phyloP scores from a whole-genome alignment of 345 rosid genomes.

The Euclidium syriacum region DNA sequence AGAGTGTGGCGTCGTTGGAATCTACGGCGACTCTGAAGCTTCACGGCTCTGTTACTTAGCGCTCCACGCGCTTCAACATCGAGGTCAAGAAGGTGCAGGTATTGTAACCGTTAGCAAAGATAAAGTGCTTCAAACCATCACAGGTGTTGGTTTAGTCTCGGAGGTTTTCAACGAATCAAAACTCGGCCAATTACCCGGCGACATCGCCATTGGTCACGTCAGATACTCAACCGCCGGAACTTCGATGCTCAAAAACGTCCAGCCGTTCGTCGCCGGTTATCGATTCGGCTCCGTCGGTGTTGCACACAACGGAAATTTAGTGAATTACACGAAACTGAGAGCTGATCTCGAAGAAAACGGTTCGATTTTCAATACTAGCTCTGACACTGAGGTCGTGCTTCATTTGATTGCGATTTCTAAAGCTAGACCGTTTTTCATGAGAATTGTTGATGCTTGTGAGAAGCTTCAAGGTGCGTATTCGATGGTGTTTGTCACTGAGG shows the following conservation, averaged over 20 bases:
- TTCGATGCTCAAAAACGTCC: slow-evolving; percentile 84
- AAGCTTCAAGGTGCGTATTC: slow-evolving; percentile 78
- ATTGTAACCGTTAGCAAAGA: slow-evolving; percentile 67
- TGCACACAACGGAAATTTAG: slow-evolving; percentile 80
- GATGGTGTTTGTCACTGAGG: slow-evolving; percentile 79
- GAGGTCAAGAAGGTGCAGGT: slow-evolving; percentile 95
- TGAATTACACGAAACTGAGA: slow-evolving; percentile 56
- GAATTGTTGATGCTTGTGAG: slow-evolving; percentile 87
- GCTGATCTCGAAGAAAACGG: slow-evolving; percentile 68
- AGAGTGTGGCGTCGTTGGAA: slow-evolving; percentile 91
- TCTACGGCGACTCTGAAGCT: slow-evolving; percentile 81
- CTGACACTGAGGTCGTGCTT: slow-evolving; percentile 89
- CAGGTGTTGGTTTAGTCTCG: slow-evolving; percentile 88
- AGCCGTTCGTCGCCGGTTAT: slow-evolving; percentile 83
- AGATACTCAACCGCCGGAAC: slow-evolving; percentile 81
- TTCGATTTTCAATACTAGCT: slow-evolving; percentile 76
- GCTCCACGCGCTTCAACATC: slow-evolving; percentile 86
- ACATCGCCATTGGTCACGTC: slow-evolving; percentile 79
- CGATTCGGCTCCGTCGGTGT: slow-evolving; percentile 78
- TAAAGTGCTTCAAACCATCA: slow-evolving; percentile 59
- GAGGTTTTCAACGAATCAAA: slow-evolving; percentile 78
- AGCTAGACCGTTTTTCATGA: slow-evolving; percentile 69
- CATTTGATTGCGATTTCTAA: slow-evolving; percentile 82
- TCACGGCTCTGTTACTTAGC: slow-evolving; percentile 84
- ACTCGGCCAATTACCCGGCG: slow-evolving; percentile 74